Conservation (phyloP, 768 basidiomycete genomes). For the Lyophyllum semitale region DNA sequence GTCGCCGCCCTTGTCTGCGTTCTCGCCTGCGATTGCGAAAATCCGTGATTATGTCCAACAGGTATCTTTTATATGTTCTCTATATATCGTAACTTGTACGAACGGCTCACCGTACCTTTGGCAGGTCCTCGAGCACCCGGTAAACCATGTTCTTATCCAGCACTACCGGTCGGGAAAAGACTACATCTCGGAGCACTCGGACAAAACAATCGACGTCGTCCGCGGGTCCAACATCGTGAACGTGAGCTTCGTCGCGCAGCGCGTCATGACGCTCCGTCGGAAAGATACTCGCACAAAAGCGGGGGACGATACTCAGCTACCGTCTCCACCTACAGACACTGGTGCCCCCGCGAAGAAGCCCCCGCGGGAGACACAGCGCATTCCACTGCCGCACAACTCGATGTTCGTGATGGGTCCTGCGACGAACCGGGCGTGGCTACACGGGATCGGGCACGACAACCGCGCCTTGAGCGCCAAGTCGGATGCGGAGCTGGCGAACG, state of each 20-base stretch:
- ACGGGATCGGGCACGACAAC: constrained; percentile 77
- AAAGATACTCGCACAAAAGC: constrained; percentile 46
- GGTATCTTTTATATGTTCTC: constrained; percentile 19
- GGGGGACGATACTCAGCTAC: constrained; percentile 7
- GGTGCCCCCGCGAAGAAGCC: neutral
- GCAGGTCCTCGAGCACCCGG: constrained; percentile 52
- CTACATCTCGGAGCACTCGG: constrained; percentile 85
- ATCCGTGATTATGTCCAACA: constrained; percentile 68
- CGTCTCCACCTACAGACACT: no score
- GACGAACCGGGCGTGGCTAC: constrained; percentile 76
- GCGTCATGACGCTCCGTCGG: constrained; percentile 71
- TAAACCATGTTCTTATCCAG: constrained; percentile 86
- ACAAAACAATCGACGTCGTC: constrained; percentile 84
- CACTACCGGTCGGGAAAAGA: constrained; percentile 78
- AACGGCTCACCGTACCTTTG: neutral
- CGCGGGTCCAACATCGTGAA: constrained; percentile 77
- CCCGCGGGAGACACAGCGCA: constrained; percentile 47
- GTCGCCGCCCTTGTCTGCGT: constrained; percentile 66
- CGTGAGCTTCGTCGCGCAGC: constrained; percentile 77
- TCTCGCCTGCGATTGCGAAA: constrained; percentile 65
- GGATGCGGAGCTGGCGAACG: constrained; percentile 44
- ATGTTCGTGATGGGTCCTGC: constrained; percentile 78
- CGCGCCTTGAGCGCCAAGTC: constrained; percentile 57
- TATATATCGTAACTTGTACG: neutral
- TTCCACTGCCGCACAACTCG: constrained; percentile 80